phyloP scores from a whole-genome alignment of 2,329 filamentous ascomycete species.

The Arthroderma sp. region DNA sequence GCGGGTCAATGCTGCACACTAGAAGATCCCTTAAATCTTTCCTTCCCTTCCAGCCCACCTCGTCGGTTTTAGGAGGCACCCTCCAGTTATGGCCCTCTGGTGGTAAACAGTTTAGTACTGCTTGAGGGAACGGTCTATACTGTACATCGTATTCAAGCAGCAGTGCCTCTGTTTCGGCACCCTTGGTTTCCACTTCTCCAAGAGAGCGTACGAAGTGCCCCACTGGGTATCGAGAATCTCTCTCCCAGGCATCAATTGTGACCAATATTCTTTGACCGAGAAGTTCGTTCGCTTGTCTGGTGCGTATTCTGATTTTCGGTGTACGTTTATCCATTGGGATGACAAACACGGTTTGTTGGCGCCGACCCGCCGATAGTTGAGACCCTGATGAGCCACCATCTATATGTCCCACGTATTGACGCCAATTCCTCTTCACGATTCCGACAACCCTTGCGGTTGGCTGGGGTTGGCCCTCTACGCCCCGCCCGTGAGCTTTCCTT shows the following conservation, averaged over 20 bases:
- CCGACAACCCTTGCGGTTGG: conserved; percentile 89
- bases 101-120: conserved; percentile 85
- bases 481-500: conserved; percentile 66
- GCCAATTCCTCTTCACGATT: conserved; percentile 89
- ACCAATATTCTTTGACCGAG: conserved; percentile 84
- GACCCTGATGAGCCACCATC: conserved; percentile 73
- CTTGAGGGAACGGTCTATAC: conserved; percentile 92
- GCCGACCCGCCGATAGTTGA: conserved; percentile 59
- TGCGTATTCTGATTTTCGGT: conserved; percentile 87
- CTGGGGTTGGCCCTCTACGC: conserved; percentile 62
- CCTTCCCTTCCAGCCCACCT: conserved; percentile 77
- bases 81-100: conserved; percentile 86
- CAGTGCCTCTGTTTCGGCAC: conserved; percentile 91
- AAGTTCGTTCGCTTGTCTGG: conserved; percentile 76
- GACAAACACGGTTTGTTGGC: conserved; percentile 85
- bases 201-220: conserved; percentile 90
- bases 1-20: conserved; percentile 94
- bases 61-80: conserved; percentile 64
- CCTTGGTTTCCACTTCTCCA: conserved; percentile 88
- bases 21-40: conserved; percentile 72
- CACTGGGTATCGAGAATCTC: conserved; percentile 80
- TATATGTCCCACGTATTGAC: conserved; percentile 93
- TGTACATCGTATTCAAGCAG: conserved; percentile 94
- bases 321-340: conserved; percentile 97
- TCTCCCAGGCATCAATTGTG: conserved; percentile 89